phyloP scores from a whole-genome alignment of 805 yeast species.

The Myxozyma udenii region DNA sequence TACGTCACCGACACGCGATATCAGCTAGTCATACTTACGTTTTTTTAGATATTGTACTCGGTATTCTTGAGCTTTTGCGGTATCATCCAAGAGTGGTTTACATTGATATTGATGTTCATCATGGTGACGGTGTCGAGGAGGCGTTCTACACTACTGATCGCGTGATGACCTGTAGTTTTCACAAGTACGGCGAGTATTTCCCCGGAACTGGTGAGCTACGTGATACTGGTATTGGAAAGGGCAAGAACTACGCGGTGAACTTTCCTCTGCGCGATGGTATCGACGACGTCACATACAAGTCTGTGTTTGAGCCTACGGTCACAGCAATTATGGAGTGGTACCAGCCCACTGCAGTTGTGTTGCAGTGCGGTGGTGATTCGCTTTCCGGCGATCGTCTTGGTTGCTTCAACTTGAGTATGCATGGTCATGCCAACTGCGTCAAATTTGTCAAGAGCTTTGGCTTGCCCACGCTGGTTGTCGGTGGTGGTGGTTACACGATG shows the following conservation, averaged over 20 bases:
- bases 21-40: background rate
- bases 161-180: conserved; percentile 95
- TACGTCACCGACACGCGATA: conserved; percentile 4
- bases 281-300: conserved; percentile 88
- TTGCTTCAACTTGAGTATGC: conserved; percentile 85
- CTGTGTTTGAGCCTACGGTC: conserved; percentile 59
- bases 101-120: conserved; percentile 92
- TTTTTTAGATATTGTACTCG: conserved; percentile 70
- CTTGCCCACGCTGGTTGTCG: conserved; percentile 83
- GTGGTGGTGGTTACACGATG: conserved; percentile 98
- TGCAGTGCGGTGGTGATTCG: conserved; percentile 97
- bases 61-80: conserved; percentile 76
- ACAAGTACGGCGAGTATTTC: conserved; percentile 92
- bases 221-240: conserved; percentile 84
- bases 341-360: conserved; percentile 89
- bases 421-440: conserved; percentile 95
- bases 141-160: conserved; percentile 93
- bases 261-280: conserved; percentile 94
- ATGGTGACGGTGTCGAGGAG: conserved; percentile 98
- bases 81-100: conserved; percentile 91
- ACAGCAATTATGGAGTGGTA: conserved; percentile 87
- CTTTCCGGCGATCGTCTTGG: conserved; percentile 91
- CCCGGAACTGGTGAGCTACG: conserved; percentile 96
- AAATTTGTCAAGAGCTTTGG: conserved; percentile 84
- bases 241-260: conserved; percentile 82